Base-by-base conservation (phyloP, 2,329 filamentous ascomycete genomes). In the Cercospora sp. region DNA sequence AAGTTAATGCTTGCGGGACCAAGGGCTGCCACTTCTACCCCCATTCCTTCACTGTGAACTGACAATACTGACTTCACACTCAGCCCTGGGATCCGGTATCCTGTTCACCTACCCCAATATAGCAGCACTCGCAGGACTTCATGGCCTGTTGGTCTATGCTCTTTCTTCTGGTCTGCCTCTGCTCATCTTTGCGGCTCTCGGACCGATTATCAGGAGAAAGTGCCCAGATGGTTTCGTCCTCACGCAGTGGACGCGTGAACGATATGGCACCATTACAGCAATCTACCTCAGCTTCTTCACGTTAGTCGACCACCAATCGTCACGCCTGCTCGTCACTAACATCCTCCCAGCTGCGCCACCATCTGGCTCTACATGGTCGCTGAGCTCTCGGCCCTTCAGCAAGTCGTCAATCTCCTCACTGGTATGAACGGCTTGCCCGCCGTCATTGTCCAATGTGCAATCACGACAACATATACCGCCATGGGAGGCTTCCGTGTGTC, bases 1-100 rank as follows among this genome's bases (percentile, higher is more conserved):
- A 95, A 95, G 92, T 92, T 94, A 95, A 94, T 93, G 90, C 92
- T 95, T 95, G 92, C 92, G 92, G 94, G 92, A 90, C 92, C 94
- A 94, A 86, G 92, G 94, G 91, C 91, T 94, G 91, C 91, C 91
- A 91, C 91, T 92, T 88, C 79, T 76, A 72, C 77, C 76, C 76
- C 83, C 70, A 67, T 81, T 82, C 79, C 80, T 79, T 77, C 74
- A 75, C 78, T 76, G 74, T 73, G 74, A 64, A 69, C 70, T 72
- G 66, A 64, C 68, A 68, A 31, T 58, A 68, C 65, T 69, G 58
- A 69, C 67, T 64, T 23, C 31, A 10, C 31, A 23, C 40, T 26
- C 42, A 95, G 92, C 89, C 74, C 88, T 95, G 80, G 92, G 92
- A 77, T 93, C 92, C 69, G 91, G 91, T 62, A 94, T 95, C 69